phyloP scores from a whole-genome alignment of 1,284 basidiomycete species.

The Tilletia walkeri region DNA sequence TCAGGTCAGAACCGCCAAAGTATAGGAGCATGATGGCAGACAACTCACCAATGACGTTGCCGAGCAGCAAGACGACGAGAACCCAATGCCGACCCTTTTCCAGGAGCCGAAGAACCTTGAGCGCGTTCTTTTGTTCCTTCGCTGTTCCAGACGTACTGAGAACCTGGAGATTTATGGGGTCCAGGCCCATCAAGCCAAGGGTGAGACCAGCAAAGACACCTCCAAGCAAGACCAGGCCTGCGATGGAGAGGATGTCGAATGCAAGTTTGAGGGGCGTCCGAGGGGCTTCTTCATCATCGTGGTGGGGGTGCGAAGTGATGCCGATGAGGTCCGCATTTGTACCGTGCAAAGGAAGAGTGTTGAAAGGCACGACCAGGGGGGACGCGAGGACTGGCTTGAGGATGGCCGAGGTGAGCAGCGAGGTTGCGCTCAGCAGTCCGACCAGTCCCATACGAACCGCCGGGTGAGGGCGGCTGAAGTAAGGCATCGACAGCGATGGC shows the following conservation, averaged over 20 bases:
- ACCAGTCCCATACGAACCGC: background rate
- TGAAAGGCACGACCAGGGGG: conserved; percentile 29
- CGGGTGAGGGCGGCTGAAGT: background rate
- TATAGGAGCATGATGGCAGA: background rate
- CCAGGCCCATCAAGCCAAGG: conserved; percentile 89
- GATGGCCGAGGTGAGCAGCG: conserved; percentile 18
- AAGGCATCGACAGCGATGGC: background rate
- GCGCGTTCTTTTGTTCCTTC: conserved; percentile 57
- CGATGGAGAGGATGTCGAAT: conserved; percentile 41
- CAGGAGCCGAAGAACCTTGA: conserved; percentile 65
- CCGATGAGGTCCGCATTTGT: background rate
- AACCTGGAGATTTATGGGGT: conserved; percentile 86
- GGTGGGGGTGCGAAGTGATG: conserved; percentile 14
- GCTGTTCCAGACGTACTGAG: conserved; percentile 76
- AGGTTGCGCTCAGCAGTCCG: background rate
- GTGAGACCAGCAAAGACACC: conserved; percentile 67
- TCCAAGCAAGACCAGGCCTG: conserved; percentile 51
- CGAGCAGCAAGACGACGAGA: conserved; percentile 74
- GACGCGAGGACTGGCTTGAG: conserved; percentile 28
- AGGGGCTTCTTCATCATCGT: conserved; percentile 17
- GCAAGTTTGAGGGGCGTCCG: conserved; percentile 37
- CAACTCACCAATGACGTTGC: conserved; percentile 68
- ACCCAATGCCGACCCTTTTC: conserved; percentile 87
- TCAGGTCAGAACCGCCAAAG: background rate
- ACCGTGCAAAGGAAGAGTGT: conserved; percentile 8